These are phyloP conservation scores for Rhytidiadelphus loreus DNA, from an alignment of 225 moss, liverwort and hornwort species.

Conservation along the genomic window DNA sequence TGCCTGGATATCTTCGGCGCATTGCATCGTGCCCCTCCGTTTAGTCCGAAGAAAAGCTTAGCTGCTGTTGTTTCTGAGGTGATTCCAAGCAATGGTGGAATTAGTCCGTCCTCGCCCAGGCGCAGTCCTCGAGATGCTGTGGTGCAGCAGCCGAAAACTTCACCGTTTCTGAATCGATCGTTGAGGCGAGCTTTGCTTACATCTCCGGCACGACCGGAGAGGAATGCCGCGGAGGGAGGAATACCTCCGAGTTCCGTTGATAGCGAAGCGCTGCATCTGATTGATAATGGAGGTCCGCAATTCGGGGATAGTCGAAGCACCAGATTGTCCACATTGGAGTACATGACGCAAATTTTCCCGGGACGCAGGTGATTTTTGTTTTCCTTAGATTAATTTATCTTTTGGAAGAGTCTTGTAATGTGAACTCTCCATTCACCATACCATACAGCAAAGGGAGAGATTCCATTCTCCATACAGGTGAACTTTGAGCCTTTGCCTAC, in stretches of 20 bases:
- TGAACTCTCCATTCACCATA: too few relatives aligned
- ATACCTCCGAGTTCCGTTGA: background rate
- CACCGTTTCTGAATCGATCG: slow-evolving; percentile 16
- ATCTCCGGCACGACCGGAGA: background rate
- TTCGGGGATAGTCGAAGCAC: background rate
- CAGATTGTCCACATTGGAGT: slow-evolving; percentile 12
- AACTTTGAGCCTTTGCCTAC: background rate
- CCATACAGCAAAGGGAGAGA: background rate
- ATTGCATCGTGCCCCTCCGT: slow-evolving; percentile 7
- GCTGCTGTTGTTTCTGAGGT: slow-evolving; percentile 9
- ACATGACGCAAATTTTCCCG: slow-evolving; percentile 37
- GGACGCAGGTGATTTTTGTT: slow-evolving; percentile 24
- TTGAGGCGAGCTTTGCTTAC: slow-evolving; percentile 16
- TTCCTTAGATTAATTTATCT: background rate
- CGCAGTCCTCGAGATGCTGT: background rate
- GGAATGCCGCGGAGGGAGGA: background rate
- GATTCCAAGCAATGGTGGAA: background rate
- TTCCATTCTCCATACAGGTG: background rate
- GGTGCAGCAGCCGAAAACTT: slow-evolving; percentile 4
- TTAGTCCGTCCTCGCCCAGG: background rate
- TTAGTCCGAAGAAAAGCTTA: slow-evolving; percentile 16
- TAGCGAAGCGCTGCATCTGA: background rate
- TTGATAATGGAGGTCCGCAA: background rate
- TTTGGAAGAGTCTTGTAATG: background rate
- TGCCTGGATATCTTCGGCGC: slow-evolving; percentile 1